phyloP scores from a whole-genome alignment of 371 early-diverging fungal species.

The Lichtheimia corymbifera region DNA sequence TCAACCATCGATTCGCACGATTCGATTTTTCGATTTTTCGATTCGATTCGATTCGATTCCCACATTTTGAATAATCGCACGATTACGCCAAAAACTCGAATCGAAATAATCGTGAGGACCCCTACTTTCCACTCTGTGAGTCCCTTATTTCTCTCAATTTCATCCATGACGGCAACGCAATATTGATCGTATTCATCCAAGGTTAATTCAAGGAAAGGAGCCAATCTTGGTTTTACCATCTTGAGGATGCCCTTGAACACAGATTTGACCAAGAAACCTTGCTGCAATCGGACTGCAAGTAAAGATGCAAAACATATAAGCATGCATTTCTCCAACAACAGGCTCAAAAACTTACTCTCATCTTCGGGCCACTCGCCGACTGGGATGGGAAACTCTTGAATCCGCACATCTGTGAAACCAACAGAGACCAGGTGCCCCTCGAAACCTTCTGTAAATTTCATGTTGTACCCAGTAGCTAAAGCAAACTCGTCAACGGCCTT shows the following conservation, averaged over 20 bases:
- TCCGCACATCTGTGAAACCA: slow-evolving; percentile 30
- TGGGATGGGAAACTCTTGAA: slow-evolving; percentile 28
- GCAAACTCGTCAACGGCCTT: slow-evolving; percentile 33
- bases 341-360: slow-evolving; percentile 24
- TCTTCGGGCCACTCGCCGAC: slow-evolving; percentile 51
- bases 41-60: no score
- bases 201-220: slow-evolving; percentile 19
- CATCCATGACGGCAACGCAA: slow-evolving; percentile 24
- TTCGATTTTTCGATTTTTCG: no score
- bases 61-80: no score
- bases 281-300: slow-evolving; percentile 29
- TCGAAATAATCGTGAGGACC: no score
- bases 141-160: slow-evolving; percentile 26
- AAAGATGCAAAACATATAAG: not conserved
- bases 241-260: slow-evolving; percentile 34
- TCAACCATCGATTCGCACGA: no score
- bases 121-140: no score
- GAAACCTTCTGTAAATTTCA: slow-evolving; percentile 19
- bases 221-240: slow-evolving; percentile 41
- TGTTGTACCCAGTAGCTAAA: slow-evolving; percentile 24
- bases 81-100: no score
- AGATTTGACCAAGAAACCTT: slow-evolving; percentile 43
- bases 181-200: slow-evolving; percentile 23
- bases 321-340: not conserved
- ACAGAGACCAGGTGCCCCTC: slow-evolving; percentile 20